These are phyloP conservation scores for Cavenderia fasciculata DNA, from an alignment of 78 protist genomes.

Conservation along the genomic window DNA sequence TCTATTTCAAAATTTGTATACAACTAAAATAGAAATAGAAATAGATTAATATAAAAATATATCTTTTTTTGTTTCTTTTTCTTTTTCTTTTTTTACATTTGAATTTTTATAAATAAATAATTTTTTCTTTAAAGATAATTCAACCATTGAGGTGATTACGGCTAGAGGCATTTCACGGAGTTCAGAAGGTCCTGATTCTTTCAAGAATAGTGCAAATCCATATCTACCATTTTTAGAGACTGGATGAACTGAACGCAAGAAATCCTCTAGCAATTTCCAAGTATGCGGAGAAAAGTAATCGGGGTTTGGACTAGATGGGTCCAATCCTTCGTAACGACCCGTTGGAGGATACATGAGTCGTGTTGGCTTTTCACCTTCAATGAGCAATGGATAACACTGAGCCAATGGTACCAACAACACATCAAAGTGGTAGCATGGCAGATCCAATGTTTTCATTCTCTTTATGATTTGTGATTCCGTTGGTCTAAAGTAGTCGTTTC, in stretches of 20 bases:
- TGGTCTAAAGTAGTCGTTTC: conserved; percentile 61
- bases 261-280: conserved; percentile 47
- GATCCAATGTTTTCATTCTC: conserved; percentile 64
- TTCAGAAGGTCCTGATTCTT: conserved; percentile 64
- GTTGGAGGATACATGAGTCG: conserved; percentile 56
- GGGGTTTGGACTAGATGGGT: conserved; percentile 72
- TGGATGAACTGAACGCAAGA: conserved; percentile 66
- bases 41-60: too few species aligned
- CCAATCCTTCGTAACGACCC: conserved; percentile 71
- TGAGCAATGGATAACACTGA: background rate
- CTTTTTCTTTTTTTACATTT: conserved; percentile 47
- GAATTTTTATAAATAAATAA: conserved; percentile 44
- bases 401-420: conserved; percentile 44
- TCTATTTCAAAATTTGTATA: too few species aligned
- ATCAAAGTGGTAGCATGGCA: conserved; percentile 57
- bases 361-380: conserved; percentile 67
- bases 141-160: conserved; percentile 66
- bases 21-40: too few species aligned
- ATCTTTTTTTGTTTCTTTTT: too few species aligned
- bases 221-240: conserved; percentile 72
- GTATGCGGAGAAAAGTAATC: conserved; percentile 65
- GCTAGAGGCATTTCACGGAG: conserved; percentile 68
- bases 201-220: conserved; percentile 64
- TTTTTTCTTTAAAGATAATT: conserved; percentile 41
- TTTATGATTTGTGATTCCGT: conserved; percentile 68